Evolutionary conservation across 2,329 filamentous ascomycete genomes (phyloP), one percentile per base, ranked within the genome.

Genomic region (Lachnellula subtilissima): DNA sequence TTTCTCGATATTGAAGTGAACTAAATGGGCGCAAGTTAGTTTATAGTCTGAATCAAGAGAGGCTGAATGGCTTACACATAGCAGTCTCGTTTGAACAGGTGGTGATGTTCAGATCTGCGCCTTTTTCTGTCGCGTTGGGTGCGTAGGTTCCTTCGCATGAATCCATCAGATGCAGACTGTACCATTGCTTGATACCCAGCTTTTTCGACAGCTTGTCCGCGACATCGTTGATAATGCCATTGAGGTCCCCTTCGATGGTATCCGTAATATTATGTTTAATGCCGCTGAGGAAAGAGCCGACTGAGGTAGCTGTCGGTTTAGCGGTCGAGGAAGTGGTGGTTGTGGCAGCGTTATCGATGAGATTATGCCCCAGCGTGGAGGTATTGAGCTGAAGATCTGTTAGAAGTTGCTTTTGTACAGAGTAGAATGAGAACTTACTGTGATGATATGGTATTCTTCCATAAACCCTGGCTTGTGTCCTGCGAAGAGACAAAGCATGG

Each of bases 401-500:
- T 54, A 55, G 50, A 35, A 25, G 36, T 45, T 37, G 6, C 36
- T 45, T 40, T 22, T 2, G 3, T 19, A 14, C 42, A 32, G 51
- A 45, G 25, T 48, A 15, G 15, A 35, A 51, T 28, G 32, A 35
- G 17, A 22, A 64, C 74, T 40, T 69, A 83, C 80, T 4, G 80
- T 83, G 39, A 86, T 66, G 35, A 86, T 71, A 56, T 81, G 73
- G 57, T 79, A 82, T 53, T 78, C 73, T 59, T 84, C 76, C 70
- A 87, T 76, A 62, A 84, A 78, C 15, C 72, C 73, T 51, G 72
- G 73, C 63, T 80, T 82, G 39, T 78, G 75, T 39, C 84, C 84
- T 1, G 84, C 83, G 62, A 85, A 85, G 56, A 87, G 73, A 65
- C 79, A 83, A 8, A 86, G 73, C 62, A 86, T 76, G 17, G 77